Evolutionary conservation across 139 green algal genomes (phyloP), one percentile per base, ranked within the genome.

Genomic region (Volvox africanus): DNA sequence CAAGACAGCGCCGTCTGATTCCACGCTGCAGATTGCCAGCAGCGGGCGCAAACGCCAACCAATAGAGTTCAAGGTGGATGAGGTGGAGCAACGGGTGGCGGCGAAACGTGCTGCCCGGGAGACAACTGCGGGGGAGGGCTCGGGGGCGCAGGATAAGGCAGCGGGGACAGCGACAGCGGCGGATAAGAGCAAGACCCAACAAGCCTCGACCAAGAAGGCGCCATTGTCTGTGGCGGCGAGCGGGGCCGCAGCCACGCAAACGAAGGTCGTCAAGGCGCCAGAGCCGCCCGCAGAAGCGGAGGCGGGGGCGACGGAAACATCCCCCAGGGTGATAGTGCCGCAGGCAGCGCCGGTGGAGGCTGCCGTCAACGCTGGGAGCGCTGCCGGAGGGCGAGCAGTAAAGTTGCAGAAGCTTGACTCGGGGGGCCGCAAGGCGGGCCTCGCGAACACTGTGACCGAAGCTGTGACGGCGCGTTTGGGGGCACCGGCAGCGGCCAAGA

Each of bases 331-430:
- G 28, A 5, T 37, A 0, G 16, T 62, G 2, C 35, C 22, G 16
- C 17, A 68, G 30, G 61, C 55, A 26, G 62, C 32, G 62, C 37
- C 61, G 24, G n/a, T 26, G n/a, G 80, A n/a, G 55, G 61, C 20
- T 14, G 13, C 55, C 5, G 28, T 26, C 16, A 32, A 21, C 9
- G 30, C n/a, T 18, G 81, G 5, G 5, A 55, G 44, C 44, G 44
- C 44, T 55, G 44, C 44, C 44, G 44, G 17, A 28, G 30, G 50
- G 55, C 50, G 87, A 6, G 61, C 76, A 22, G 61, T 77, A 3
- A 91, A 91, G 61, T 35, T 91, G 32, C 87, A 91, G 61, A 91
- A 91, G 76, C 87, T 91, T 5, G 87, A 91, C 55, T 30, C 26
- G 0, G 33, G 30, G 19, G 86, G 86, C 22, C 86, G 86, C 36